Evolutionary conservation across 2,329 filamentous ascomycete species (phyloP).

Genomic region (Monilinia polystroma): DNA sequence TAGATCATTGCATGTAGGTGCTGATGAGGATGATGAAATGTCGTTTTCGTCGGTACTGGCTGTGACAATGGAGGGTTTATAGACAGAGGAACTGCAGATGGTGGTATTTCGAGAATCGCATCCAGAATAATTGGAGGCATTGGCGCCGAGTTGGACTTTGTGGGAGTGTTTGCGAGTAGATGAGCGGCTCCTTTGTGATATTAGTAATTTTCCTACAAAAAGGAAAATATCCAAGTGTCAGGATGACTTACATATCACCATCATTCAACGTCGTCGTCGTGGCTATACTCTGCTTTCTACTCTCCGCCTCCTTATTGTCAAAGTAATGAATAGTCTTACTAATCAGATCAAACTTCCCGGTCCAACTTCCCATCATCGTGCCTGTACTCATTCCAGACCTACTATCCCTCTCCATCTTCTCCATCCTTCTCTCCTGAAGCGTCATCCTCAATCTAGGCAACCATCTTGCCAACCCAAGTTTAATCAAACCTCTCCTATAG

Average conservation of each 20-base stretch:
- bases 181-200: background rate
- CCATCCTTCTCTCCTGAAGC: constrained; percentile 19
- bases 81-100: background rate
- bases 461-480: constrained; percentile 30
- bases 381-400: background rate
- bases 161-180: background rate
- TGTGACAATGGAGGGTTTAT: background rate
- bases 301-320: constrained; percentile 26
- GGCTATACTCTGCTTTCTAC: constrained; percentile 18
- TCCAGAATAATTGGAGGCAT: background rate
- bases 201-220: background rate
- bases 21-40: background rate
- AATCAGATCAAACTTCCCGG: constrained; percentile 32
- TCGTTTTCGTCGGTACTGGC: background rate
- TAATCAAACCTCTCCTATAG: constrained; percentile 43
- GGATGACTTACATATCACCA: constrained; percentile 16
- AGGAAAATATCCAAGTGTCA: background rate
- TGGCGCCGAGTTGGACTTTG: background rate
- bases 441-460: constrained; percentile 32
- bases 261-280: constrained; percentile 5
- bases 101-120: background rate
- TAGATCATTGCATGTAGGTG: background rate
- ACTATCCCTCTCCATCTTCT: constrained; percentile 14
- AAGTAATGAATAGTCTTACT: constrained; percentile 33
- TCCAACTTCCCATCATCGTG: constrained; percentile 13